Conservation (phyloP, 2,329 filamentous ascomycete species). For the Bipolaris oryzae region DNA sequence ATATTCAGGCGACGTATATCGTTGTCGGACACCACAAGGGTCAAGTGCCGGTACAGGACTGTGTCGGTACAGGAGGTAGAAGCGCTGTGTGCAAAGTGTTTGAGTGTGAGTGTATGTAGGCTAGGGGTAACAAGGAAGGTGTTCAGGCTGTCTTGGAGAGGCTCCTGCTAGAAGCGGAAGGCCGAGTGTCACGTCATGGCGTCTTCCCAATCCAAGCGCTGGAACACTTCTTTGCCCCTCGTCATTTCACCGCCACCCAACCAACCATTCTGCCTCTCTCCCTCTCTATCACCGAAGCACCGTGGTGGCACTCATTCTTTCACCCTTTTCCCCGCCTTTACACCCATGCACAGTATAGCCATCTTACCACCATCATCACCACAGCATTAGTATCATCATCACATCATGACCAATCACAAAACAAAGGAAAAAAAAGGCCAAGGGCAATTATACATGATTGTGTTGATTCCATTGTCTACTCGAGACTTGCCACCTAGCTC, state of each 20-base stretch:
- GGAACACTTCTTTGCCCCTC: neutral
- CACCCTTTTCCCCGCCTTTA: no score
- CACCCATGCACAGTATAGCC: no score
- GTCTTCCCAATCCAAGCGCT: neutral
- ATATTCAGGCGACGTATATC: neutral
- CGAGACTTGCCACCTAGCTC: constrained; percentile 16
- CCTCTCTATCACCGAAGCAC: no score
- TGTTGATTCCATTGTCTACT: constrained; percentile 5
- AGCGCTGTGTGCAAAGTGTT: neutral
- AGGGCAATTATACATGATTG: neutral
- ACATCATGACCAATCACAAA: no score
- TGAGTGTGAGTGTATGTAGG: neutral
- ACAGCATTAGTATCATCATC: neutral
- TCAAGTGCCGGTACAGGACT: neutral
- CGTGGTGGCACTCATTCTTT: no score
- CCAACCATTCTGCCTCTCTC: neutral
- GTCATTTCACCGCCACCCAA: constrained; percentile 1
- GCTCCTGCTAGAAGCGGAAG: constrained; percentile 16
- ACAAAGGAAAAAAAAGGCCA: neutral
- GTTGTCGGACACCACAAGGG: neutral
- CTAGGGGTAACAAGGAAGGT: constrained; percentile 13
- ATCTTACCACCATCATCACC: neutral
- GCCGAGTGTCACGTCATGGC: constrained; percentile 14
- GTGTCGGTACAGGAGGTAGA: neutral
- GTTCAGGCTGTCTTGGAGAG: constrained; percentile 6